Evolutionary conservation across 1,284 basidiomycete species (phyloP), one percentile per base, ranked within the genome.

Genomic region (Sporisorium scitamineum): DNA sequence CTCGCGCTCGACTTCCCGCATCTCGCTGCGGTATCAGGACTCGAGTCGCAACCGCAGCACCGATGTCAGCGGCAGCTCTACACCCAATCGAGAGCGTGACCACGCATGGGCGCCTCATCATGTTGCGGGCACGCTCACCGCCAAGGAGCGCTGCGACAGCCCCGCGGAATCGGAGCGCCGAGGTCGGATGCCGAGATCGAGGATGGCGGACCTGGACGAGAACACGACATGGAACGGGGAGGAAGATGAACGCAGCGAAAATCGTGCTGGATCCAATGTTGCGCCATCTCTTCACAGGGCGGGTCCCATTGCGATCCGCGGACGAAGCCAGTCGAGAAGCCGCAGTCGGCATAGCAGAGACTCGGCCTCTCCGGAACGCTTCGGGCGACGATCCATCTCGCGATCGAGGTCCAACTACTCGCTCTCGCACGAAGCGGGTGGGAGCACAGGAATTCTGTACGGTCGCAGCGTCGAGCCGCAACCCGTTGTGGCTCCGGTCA

Each of bases 121-220:
- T 48, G 50, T 59, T 16, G 54, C 54, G 10, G 58, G 53, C 61
- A 65, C 65, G 45, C 26, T 68, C 41, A 59, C 31, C 26, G 34
- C 32, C n/a, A 64, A 54, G 41, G 61, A 71, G 48, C 68, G 73
- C 26, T 68, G 68, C 52, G 74, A 76, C 39, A 76, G 74, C 16
- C 74, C 74, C 5, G 65, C 69, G 13, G 74, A 76, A 0, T 76
- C 74, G 1, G 74, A 76, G 50, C 65, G 74, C 13, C 74, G 70
- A 20, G 69, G 74, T 11, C 69, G 68, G 14, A 29, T 68, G 54
- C 61, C 74, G 4, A 44, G 65, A 20, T 65, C 61, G 24, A 45
- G 74, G 18, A 76, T 76, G 74, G 74, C 68, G 3, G 74, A 76
- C 42, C 60, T 76, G 7, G 74, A 76, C 53, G 74, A 76, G 55